Percentiles rank a stretch among this genome's conserved stretches.
Evolutionary conservation across 2,329 filamentous ascomycete genomes (phyloP).

Genomic region (Mollisiaceae sp.): DNA sequence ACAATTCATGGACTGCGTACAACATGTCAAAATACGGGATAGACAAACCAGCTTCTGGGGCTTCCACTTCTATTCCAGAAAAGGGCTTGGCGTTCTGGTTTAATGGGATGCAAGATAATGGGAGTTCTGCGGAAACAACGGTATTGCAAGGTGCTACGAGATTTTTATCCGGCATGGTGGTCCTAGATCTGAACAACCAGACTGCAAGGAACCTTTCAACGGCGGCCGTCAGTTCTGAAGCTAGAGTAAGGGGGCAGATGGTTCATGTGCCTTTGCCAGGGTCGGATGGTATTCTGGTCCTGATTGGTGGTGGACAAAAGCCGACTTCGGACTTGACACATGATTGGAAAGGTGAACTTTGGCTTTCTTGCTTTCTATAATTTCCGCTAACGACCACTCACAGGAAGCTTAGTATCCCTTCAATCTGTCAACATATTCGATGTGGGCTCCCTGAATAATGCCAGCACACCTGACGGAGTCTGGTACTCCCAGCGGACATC

Average conservation of each 20-base stretch:
- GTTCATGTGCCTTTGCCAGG: slow-evolving; percentile 46
- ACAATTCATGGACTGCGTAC: slow-evolving; percentile 19
- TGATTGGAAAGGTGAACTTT: slow-evolving; percentile 14
- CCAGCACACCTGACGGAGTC: slow-evolving; percentile 38
- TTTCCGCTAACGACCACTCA: slow-evolving; percentile 1
- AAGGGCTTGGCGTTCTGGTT: slow-evolving; percentile 32
- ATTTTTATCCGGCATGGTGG: slow-evolving; percentile 46
- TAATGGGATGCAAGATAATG: slow-evolving; percentile 29
- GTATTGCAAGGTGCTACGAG: slow-evolving; percentile 8
- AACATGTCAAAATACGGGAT: slow-evolving; percentile 17
- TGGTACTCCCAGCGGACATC: slow-evolving; percentile 51
- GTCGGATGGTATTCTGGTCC: slow-evolving; percentile 45
- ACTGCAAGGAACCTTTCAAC: slow-evolving; percentile 48
- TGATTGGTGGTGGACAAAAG: slow-evolving; percentile 43
- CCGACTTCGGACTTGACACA: slow-evolving; percentile 9
- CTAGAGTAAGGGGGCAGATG: slow-evolving; percentile 46
- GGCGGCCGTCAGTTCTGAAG: slow-evolving; percentile 38
- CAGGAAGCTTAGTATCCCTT: slow-evolving; percentile 6
- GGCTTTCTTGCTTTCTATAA: neutral
- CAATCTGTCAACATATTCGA: slow-evolving; percentile 47
- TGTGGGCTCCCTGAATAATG: slow-evolving; percentile 42
- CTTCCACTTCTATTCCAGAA: slow-evolving; percentile 21
- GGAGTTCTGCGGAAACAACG: slow-evolving; percentile 14
- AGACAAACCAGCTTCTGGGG: slow-evolving; percentile 21
- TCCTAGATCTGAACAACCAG: slow-evolving; percentile 45